These are phyloP conservation scores for Ogataea dorogensis DNA, from an alignment of 805 yeast genomes.

Conservation along the genomic window DNA sequence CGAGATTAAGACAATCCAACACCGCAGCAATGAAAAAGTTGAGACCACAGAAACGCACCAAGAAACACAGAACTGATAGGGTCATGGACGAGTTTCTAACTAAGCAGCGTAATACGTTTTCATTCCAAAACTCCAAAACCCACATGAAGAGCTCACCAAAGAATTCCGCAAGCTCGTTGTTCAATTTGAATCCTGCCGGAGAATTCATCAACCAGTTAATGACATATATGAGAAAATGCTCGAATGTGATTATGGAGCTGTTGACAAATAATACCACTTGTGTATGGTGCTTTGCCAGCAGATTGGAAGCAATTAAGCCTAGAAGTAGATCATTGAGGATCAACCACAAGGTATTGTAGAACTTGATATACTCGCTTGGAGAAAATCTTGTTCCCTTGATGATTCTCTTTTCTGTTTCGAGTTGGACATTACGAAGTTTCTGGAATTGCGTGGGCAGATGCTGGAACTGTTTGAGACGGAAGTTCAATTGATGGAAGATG, in stretches of 20 bases:
- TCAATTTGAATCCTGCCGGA: conserved; percentile 93
- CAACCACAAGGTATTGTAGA: conserved; percentile 88
- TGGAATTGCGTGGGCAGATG: conserved; percentile 78
- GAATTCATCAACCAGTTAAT: conserved; percentile 78
- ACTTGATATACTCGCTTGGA: conserved; percentile 62
- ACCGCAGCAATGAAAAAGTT: conserved; percentile 66
- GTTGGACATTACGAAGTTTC: conserved; percentile 39
- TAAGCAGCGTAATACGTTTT: conserved; percentile 17
- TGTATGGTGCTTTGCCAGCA: conserved; percentile 32
- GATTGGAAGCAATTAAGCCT: conserved; percentile 60
- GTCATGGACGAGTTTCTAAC: conserved; percentile 15
- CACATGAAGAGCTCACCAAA: conserved; percentile 84
- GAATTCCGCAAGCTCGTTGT: conserved; percentile 79
- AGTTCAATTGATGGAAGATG: conserved; percentile 74
- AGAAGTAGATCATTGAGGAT: conserved; percentile 76
- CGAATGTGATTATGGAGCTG: conserved; percentile 33
- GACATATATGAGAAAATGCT: conserved; percentile 34
- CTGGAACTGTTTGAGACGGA: conserved; percentile 71
- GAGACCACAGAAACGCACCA: conserved; percentile 46
- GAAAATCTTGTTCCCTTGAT: conserved; percentile 38
- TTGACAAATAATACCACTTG: conserved; percentile 10
- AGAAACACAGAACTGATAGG: conserved; percentile 13
- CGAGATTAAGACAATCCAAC: conserved; percentile 60
- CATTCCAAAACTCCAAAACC: conserved; percentile 72
- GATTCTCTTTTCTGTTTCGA: conserved; percentile 42